phyloP scores from a whole-genome alignment of 2,329 filamentous ascomycete species.

The Colletotrichum sp. region DNA sequence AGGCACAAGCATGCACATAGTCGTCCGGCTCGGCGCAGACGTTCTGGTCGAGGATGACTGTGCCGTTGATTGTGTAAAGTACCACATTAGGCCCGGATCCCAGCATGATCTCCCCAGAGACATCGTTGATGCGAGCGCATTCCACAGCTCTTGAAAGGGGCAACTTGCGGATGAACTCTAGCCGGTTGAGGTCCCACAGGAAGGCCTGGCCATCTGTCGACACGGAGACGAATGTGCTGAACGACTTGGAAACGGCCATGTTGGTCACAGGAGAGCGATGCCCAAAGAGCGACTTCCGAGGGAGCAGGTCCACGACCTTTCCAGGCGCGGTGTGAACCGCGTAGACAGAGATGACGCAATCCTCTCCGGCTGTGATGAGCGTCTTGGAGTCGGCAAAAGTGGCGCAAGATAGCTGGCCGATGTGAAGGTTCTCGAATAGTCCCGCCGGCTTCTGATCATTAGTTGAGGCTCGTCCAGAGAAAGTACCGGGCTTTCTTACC shows the following conservation, averaged over 20 bases:
- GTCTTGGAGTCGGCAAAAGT: slow-evolving; percentile 89
- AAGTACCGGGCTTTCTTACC: slow-evolving; percentile 37
- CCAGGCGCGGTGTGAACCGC: slow-evolving; percentile 65
- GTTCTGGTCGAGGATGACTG: slow-evolving; percentile 79
- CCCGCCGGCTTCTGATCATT: slow-evolving; percentile 64
- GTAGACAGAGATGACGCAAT: slow-evolving; percentile 90
- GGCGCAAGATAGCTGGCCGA: slow-evolving; percentile 84
- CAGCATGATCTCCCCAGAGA: slow-evolving; percentile 87
- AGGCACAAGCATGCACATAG: slow-evolving; percentile 80
- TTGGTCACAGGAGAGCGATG: slow-evolving; percentile 84
- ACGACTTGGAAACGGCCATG: slow-evolving; percentile 84
- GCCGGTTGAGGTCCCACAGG: slow-evolving; percentile 92
- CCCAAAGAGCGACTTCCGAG: slow-evolving; percentile 83
- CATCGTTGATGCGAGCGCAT: slow-evolving; percentile 86
- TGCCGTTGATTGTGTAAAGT: slow-evolving; percentile 88
- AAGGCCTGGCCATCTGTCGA: slow-evolving; percentile 83
- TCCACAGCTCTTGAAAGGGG: slow-evolving; percentile 63
- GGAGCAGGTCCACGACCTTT: slow-evolving; percentile 79
- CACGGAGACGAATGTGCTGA: slow-evolving; percentile 85
- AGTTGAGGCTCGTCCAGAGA: slow-evolving; percentile 21
- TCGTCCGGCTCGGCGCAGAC: slow-evolving; percentile 76
- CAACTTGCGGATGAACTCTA: slow-evolving; percentile 82
- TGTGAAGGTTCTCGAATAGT: slow-evolving; percentile 91
- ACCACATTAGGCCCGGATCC: slow-evolving; percentile 77
- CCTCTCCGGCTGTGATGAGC: slow-evolving; percentile 87